Base-by-base conservation (phyloP, 1,284 basidiomycete species). In the Cystobasidium slooffiae region DNA sequence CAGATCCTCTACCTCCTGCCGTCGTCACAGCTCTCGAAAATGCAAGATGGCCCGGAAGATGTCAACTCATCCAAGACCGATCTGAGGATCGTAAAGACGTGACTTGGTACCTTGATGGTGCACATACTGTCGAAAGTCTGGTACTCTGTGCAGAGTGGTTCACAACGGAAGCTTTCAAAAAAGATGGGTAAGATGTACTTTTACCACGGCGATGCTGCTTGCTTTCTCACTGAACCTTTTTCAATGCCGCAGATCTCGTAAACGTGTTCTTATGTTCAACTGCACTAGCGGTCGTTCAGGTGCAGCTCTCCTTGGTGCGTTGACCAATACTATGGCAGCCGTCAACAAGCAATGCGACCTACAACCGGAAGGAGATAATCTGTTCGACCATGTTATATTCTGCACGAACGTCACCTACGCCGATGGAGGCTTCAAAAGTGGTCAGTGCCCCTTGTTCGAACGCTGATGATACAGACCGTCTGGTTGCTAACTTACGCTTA, bases 341-440 rank as follows among this genome's bases (percentile, higher is more conserved):
- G 51, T 66, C 37, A 67, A 59, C 47, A 63, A 62, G 43, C 59
- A 59, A 44, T 52, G 43, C 58, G 46, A 55, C 7, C 31, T 75
- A 18, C 58, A 43, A 24, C 20, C 51, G 5, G 24, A 37, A 24
- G 37, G 43, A 0, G 43, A 41, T 3, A 22, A 39, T 44, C 89
- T 92, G 79, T 97, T 99, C 80, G 87, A 92, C 80, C 86, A 88
- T 62, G 92, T 94, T 75, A 87, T 97, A 72, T 99, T 99, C 83
- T 98, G 94, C 83, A 91, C 94, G 37, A 99, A 99, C 82, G 90
- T 95, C 55, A 99, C 97, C 0, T 99, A 95, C 80, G 86, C 88
- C 0, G 88, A 91, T 78, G 96, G 97, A 0, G 86, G 86, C 49
- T 97, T 90, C 82, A 97, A 96, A 83, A 91, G 92, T 72, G 94